Evolutionary conservation across 129 eudicot species (phyloP).

Genomic region (Apium graveolens): DNA sequence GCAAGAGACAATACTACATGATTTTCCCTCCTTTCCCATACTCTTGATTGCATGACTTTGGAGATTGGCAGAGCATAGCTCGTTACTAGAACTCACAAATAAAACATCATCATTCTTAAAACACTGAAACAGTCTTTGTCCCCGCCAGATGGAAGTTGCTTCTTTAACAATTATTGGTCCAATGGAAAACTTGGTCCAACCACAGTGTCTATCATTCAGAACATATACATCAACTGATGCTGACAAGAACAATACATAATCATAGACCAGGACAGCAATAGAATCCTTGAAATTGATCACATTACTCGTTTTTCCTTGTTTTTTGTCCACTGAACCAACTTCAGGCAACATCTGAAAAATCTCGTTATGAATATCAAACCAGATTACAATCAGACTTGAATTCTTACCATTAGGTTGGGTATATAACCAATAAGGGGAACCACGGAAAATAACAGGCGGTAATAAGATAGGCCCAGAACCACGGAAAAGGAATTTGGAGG

Average conservation of each 20-base stretch:
- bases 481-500: background rate
- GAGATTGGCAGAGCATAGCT: background rate
- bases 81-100: too few relatives aligned
- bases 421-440: background rate
- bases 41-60: background rate
- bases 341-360: background rate
- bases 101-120: background rate
- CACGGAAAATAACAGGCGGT: background rate
- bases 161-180: background rate
- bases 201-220: background rate
- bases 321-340: background rate
- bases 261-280: background rate
- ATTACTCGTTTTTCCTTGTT: background rate
- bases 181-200: background rate
- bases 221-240: background rate
- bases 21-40: background rate
- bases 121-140: background rate
- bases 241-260: too few relatives aligned
- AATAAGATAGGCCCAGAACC: background rate
- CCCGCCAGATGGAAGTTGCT: too few relatives aligned
- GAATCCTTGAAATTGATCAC: background rate
- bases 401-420: background rate
- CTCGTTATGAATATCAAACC: background rate
- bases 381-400: background rate
- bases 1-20: background rate